A percentile compares a stretch with the other conserved stretches of the same genome.
Conservation (phyloP, 495 filamentous ascomycete species). For the Trichoderma virens region DNA sequence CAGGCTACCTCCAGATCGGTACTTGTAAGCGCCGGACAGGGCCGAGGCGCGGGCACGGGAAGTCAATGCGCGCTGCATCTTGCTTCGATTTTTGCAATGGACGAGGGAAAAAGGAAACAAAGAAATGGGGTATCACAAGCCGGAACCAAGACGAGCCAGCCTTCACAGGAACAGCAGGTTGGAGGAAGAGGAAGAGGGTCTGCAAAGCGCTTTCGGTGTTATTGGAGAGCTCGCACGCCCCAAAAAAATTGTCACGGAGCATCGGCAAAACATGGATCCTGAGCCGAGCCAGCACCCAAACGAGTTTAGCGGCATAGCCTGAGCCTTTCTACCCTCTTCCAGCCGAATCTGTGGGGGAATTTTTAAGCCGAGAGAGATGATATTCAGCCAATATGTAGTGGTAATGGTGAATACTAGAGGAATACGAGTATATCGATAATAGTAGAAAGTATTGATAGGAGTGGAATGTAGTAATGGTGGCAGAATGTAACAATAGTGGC, state of each 20-base stretch:
- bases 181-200: not conserved
- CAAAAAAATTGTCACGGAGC: slow-evolving; percentile 13
- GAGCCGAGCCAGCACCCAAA: not conserved
- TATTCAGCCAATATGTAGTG: not conserved
- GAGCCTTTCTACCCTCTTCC: slow-evolving; percentile 8
- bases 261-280: slow-evolving; percentile 11
- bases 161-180: not conserved
- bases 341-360: slow-evolving; percentile 4
- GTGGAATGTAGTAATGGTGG: no score
- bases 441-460: no score
- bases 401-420: no score
- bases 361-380: not conserved
- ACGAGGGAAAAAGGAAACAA: slow-evolving; percentile 13
- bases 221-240: slow-evolving; percentile 8
- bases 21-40: slow-evolving; percentile 49
- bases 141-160: slow-evolving; percentile 2
- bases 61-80: slow-evolving; percentile 41
- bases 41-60: slow-evolving; percentile 56
- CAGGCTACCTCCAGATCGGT: slow-evolving; percentile 45
- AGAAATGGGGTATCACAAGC: slow-evolving; percentile 9
- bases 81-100: slow-evolving; percentile 11
- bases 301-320: not conserved
- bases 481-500: no score
- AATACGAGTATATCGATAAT: no score
- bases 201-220: not conserved